A percentile compares a stretch with the other conserved stretches of the same genome.
Conservation (phyloP, 2,329 filamentous ascomycete species). For the Hypoxylon sp. region DNA sequence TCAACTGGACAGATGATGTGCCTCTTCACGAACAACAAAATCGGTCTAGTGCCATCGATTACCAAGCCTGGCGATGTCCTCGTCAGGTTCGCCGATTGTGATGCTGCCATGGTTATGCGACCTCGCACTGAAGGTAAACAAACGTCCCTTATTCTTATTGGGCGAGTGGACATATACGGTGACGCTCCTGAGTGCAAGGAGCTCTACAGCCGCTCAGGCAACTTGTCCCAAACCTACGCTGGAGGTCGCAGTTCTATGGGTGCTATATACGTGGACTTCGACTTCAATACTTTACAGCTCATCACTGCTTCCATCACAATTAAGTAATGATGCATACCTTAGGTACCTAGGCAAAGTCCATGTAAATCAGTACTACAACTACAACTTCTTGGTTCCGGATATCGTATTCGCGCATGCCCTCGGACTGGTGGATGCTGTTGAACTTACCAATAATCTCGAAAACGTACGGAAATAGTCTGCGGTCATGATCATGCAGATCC, state of each 20-base stretch:
- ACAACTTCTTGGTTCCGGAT: too few species aligned
- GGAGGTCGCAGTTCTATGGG: neutral
- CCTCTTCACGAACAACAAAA: conserved; percentile 9
- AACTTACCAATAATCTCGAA: neutral
- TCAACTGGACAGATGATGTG: conserved; percentile 5
- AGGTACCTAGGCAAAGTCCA: too few species aligned
- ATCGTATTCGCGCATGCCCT: too few species aligned
- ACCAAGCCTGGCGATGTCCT: conserved; percentile 13
- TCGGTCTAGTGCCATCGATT: conserved; percentile 16
- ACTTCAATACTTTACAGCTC: conserved; percentile 13
- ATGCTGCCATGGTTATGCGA: conserved; percentile 20
- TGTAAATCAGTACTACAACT: too few species aligned
- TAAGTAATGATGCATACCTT: too few species aligned
- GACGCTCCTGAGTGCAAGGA: neutral
- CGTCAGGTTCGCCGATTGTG: conserved; percentile 17
- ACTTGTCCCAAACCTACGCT: neutral
- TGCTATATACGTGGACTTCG: conserved; percentile 12
- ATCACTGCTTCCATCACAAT: conserved; percentile 10
- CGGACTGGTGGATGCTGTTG: too few species aligned
- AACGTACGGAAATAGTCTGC: neutral
- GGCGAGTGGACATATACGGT: conserved; percentile 4
- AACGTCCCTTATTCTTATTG: conserved; percentile 8
- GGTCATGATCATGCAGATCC: too few species aligned
- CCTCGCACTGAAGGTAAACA: neutral
- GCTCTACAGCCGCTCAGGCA: neutral